These are phyloP conservation scores for Candida dajiaensis DNA, from an alignment of 805 yeast genomes.

Conservation along the genomic window DNA sequence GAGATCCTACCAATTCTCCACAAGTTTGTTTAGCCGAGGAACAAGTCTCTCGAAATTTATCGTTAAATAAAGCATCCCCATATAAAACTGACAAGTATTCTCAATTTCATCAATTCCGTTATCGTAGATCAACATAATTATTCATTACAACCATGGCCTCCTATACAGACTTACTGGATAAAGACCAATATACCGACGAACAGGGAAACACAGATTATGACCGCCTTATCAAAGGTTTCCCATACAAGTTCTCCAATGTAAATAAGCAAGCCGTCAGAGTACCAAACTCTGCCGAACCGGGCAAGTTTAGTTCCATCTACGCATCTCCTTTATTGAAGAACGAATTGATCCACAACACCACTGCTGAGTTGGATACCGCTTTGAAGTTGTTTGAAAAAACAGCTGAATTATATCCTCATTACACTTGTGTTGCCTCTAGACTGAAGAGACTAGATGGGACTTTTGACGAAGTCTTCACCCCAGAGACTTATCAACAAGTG, in stretches of 20 bases:
- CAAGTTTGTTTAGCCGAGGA: not conserved
- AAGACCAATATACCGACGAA: not conserved
- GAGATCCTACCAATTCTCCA: not conserved
- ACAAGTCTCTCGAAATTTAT: not conserved
- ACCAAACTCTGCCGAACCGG: slow-evolving; percentile 3
- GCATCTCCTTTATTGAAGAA: slow-evolving; percentile 2
- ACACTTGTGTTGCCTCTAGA: slow-evolving; percentile 33
- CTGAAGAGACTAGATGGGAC: slow-evolving; percentile 25
- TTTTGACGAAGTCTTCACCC: slow-evolving; percentile 36
- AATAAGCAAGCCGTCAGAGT: slow-evolving; percentile 6
- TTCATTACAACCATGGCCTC: not conserved
- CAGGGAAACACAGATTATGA: slow-evolving; percentile 1
- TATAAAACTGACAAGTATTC: not conserved
- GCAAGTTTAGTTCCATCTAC: slow-evolving; percentile 8
- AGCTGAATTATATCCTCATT: slow-evolving; percentile 18
- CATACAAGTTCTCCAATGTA: not conserved
- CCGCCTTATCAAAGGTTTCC: not conserved
- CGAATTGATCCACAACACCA: not conserved
- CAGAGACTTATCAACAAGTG: slow-evolving; percentile 34
- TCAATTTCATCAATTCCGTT: not conserved
- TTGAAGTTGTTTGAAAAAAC: slow-evolving; percentile 13
- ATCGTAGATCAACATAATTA: not conserved
- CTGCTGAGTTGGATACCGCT: slow-evolving; percentile 6
- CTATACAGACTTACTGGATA: not conserved
- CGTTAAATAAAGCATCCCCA: not conserved